Percentiles rank a stretch among this genome's conserved stretches.
These are phyloP conservation scores for Coprinopsis sp. DNA, from an alignment of 768 basidiomycete species.

Conservation along the genomic window DNA sequence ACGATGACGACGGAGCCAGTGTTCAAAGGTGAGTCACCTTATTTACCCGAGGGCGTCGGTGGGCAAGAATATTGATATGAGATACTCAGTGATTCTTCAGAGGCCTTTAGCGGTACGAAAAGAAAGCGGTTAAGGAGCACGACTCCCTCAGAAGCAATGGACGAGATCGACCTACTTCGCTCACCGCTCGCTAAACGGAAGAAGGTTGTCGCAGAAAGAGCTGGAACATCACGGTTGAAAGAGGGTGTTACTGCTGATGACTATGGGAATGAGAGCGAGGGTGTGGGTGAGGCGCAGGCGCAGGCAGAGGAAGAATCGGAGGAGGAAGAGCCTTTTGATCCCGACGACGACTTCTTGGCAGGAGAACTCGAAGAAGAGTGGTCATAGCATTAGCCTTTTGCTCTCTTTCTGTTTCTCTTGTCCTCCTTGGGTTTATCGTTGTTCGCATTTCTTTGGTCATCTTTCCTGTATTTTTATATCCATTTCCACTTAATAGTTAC, in stretches of 20 bases:
- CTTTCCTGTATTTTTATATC: slow-evolving; percentile 2
- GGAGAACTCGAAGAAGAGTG: slow-evolving; percentile 72
- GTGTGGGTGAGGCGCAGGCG: slow-evolving; percentile 32
- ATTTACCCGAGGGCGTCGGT: neutral
- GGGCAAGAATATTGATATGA: too few species aligned
- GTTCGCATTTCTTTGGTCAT: slow-evolving; percentile 8
- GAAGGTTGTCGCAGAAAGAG: slow-evolving; percentile 63
- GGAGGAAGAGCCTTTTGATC: slow-evolving; percentile 46
- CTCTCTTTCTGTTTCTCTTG: slow-evolving; percentile 9
- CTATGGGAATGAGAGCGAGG: slow-evolving; percentile 20
- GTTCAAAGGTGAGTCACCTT: slow-evolving; percentile 18
- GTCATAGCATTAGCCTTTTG: slow-evolving; percentile 45
- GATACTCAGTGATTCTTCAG: neutral
- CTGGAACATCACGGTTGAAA: slow-evolving; percentile 64
- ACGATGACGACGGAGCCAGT: slow-evolving; percentile 43
- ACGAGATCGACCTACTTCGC: slow-evolving; percentile 41
- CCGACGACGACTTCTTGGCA: slow-evolving; percentile 79
- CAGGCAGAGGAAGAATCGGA: slow-evolving; percentile 44
- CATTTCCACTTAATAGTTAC: neutral
- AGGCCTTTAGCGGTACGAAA: slow-evolving; percentile 32
- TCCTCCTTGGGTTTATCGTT: too few species aligned
- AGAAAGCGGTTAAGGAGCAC: slow-evolving; percentile 70
- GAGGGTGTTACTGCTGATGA: slow-evolving; percentile 59
- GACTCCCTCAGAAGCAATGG: slow-evolving; percentile 54
- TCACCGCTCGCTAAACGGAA: slow-evolving; percentile 81